Evolutionary conservation across 176 grass and related monocot genomes (phyloP).

Genomic region (Oryza meridionalis): DNA sequence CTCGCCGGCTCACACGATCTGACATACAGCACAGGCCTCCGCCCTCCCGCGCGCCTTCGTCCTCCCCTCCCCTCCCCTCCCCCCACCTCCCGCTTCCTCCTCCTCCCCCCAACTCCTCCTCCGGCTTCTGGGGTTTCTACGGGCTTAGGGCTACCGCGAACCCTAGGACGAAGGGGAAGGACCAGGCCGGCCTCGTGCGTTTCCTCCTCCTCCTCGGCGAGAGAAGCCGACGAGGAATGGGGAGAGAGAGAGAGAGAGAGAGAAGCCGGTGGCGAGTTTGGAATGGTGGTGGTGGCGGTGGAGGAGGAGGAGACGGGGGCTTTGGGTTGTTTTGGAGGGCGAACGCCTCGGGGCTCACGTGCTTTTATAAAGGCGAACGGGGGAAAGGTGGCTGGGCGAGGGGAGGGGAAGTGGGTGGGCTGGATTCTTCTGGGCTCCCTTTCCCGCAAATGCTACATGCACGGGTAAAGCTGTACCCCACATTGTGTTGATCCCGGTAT

Average conservation of each 20-base stretch:
- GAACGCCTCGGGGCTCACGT: constrained; percentile 48
- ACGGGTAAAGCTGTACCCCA: not conserved
- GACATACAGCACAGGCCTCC: constrained; percentile 92
- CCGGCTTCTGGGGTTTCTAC: constrained; percentile 13
- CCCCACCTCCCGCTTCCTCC: not conserved
- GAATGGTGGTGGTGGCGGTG: not conserved
- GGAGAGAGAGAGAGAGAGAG: not conserved
- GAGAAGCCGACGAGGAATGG: constrained; percentile 10
- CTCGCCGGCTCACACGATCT: constrained; percentile 70
- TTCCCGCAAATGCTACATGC: not conserved
- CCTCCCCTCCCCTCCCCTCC: not conserved
- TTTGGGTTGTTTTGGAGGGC: constrained; percentile 27
- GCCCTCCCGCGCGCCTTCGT: constrained; percentile 50
- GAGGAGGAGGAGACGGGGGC: not conserved
- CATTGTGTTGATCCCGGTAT: not conserved
- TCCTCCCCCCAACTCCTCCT: not conserved
- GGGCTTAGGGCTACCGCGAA: constrained; percentile 38
- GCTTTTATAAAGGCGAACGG: constrained; percentile 53
- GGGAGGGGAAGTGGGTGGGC: constrained; percentile 17
- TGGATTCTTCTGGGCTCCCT: not conserved
- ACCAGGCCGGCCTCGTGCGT: not conserved
- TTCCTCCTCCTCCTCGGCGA: constrained; percentile 38
- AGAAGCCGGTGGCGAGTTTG: not conserved
- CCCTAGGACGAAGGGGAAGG: not conserved
- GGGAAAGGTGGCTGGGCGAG: constrained; percentile 24